Evolutionary conservation across 495 filamentous ascomycete species (phyloP).

Genomic region (Chaetomidium leptoderma): DNA sequence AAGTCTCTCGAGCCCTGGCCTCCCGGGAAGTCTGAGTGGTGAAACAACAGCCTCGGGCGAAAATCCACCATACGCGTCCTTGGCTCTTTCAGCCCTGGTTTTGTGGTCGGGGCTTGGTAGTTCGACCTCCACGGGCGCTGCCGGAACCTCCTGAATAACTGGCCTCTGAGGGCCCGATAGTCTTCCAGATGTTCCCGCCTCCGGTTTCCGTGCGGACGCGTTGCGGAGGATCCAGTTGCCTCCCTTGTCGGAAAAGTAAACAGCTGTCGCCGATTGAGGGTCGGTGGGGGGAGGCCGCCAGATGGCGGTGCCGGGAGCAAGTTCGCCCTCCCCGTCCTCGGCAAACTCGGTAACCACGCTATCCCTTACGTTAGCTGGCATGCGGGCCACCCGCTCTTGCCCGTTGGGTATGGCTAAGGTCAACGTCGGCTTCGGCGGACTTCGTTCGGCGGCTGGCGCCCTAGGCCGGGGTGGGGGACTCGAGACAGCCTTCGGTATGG

Average conservation of each 20-base stretch:
- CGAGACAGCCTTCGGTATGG: constrained; percentile 5
- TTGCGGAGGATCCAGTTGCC: constrained; percentile 45
- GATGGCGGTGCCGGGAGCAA: constrained; percentile 29
- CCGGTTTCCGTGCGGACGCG: constrained; percentile 13
- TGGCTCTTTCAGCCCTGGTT: constrained; percentile 38
- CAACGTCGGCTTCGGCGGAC: constrained; percentile 32
- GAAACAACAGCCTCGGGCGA: constrained; percentile 28
- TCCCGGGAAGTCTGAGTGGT: constrained; percentile 25
- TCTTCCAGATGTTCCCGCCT: background rate
- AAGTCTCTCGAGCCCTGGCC: constrained; percentile 15
- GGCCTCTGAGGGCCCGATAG: constrained; percentile 18
- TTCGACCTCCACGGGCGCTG: constrained; percentile 25
- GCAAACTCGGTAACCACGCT: constrained; percentile 48
- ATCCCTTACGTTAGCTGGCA: constrained; percentile 27
- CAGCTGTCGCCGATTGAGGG: constrained; percentile 36
- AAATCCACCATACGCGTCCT: constrained; percentile 25
- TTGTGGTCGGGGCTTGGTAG: constrained; percentile 40
- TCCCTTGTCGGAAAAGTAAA: constrained; percentile 42
- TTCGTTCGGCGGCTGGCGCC: constrained; percentile 18
- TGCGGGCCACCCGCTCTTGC: constrained; percentile 7
- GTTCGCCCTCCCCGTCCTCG: constrained; percentile 42
- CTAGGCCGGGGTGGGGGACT: constrained; percentile 18
- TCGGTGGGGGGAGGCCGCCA: constrained; percentile 42
- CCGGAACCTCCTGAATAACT: constrained; percentile 14
- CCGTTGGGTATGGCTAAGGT: constrained; percentile 32